phyloP scores from a whole-genome alignment of 768 basidiomycete species.

The Boletales sp. region DNA sequence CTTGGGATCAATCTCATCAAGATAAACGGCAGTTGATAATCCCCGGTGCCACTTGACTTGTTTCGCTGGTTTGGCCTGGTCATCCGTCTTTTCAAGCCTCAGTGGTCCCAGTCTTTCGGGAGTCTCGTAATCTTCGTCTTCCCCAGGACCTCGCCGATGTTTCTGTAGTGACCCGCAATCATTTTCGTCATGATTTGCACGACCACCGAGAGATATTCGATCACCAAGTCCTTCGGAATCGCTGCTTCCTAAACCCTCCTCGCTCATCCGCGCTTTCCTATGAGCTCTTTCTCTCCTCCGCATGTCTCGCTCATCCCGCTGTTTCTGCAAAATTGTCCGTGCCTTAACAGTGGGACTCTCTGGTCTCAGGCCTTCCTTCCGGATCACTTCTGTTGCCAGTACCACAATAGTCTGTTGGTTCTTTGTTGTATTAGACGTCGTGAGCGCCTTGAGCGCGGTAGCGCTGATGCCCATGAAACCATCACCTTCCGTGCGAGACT shows the following conservation, averaged over 20 bases:
- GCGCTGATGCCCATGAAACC: conserved; percentile 66
- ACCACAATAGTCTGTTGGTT: conserved; percentile 66
- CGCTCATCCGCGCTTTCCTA: conserved; percentile 50
- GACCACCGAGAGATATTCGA: background rate
- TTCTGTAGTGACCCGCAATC: conserved; percentile 19
- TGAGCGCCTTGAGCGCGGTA: conserved; percentile 65
- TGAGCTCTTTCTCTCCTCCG: conserved; percentile 57
- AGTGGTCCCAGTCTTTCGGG: conserved; percentile 46
- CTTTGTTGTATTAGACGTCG: conserved; percentile 63
- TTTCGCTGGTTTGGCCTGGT: conserved; percentile 36
- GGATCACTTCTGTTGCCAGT: conserved; percentile 67
- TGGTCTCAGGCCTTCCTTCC: conserved; percentile 66
- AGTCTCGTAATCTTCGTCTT: conserved; percentile 77
- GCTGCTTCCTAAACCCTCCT: conserved; percentile 24
- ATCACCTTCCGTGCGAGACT: conserved; percentile 33
- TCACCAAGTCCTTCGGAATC: conserved; percentile 28
- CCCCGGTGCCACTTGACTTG: conserved; percentile 79
- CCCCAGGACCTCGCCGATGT: conserved; percentile 69
- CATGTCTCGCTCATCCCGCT: conserved; percentile 57
- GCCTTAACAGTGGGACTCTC: conserved; percentile 79
- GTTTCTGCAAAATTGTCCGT: conserved; percentile 61
- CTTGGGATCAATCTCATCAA: conserved; percentile 61
- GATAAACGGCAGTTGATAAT: conserved; percentile 54
- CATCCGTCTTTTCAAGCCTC: conserved; percentile 33
- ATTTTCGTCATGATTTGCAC: conserved; percentile 22